These are phyloP conservation scores for Candida ipomoeae DNA, from an alignment of 805 yeast genomes.

Conservation along the genomic window DNA sequence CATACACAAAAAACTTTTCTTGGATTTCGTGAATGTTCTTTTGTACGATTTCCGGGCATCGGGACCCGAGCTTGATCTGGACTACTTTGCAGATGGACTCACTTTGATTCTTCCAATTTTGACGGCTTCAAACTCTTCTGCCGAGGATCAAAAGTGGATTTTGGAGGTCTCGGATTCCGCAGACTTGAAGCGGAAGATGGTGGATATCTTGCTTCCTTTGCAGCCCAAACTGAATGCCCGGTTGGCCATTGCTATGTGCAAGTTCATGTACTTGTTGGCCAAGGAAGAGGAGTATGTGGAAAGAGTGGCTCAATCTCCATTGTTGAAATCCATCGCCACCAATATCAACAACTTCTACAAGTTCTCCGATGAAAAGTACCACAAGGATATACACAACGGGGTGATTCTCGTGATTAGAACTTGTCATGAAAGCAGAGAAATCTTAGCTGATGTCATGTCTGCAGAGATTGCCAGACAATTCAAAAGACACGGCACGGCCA, in stretches of 20 bases:
- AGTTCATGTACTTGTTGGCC: conserved; percentile 52
- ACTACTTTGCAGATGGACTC: conserved; percentile 60
- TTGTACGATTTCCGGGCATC: conserved; percentile 15
- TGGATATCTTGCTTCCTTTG: conserved; percentile 41
- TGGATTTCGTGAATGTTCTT: conserved; percentile 27
- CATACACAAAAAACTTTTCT: background rate
- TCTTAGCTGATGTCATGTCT: conserved; percentile 46
- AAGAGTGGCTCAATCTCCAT: conserved; percentile 42
- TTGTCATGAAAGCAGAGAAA: conserved; percentile 59
- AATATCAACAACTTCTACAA: conserved; percentile 32
- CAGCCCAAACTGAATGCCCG: conserved; percentile 16
- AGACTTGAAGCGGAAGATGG: conserved; percentile 28
- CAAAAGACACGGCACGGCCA: conserved; percentile 4
- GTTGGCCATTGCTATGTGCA: conserved; percentile 38
- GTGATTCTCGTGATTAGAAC: conserved; percentile 57
- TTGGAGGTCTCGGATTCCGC: conserved; percentile 18
- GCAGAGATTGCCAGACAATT: conserved; percentile 45
- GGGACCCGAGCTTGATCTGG: conserved; percentile 28
- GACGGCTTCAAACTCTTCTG: conserved; percentile 33
- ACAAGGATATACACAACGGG: conserved; percentile 18
- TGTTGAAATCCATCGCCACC: conserved; percentile 45
- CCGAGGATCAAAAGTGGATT: conserved; percentile 7
- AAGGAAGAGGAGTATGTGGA: conserved; percentile 38
- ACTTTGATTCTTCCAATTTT: conserved; percentile 53
- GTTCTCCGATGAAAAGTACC: conserved; percentile 16